A percentile compares a stretch with the other conserved stretches of the same genome.
phyloP scores from a whole-genome alignment of 768 basidiomycete genomes.

The Suillus americanus region DNA sequence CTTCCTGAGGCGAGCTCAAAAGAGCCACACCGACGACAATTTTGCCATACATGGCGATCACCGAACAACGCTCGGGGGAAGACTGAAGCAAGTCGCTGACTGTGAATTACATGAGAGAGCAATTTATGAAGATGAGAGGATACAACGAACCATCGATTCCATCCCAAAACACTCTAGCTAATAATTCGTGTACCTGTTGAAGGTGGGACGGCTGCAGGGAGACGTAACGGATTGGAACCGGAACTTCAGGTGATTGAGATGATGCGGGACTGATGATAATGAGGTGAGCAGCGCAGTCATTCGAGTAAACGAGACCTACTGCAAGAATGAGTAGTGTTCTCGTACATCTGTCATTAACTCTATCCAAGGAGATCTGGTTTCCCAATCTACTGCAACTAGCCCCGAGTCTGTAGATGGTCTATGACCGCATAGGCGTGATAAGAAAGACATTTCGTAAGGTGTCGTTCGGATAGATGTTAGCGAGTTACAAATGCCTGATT shows the following conservation, averaged over 20 bases:
- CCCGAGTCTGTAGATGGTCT: conserved; percentile 24
- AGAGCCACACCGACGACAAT: conserved; percentile 76
- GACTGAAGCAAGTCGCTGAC: conserved; percentile 72
- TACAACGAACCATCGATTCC: conserved; percentile 64
- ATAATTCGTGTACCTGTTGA: conserved; percentile 68
- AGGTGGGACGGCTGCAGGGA: conserved; percentile 60
- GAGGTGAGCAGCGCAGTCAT: conserved; percentile 3
- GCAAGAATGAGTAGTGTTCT: conserved; percentile 58
- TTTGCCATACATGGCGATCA: conserved; percentile 70
- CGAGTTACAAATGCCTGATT: conserved; percentile 43
- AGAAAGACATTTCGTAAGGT: conserved; percentile 63
- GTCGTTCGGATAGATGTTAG: conserved; percentile 61
- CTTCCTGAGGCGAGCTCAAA: conserved; percentile 74
- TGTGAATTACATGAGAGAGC: conserved; percentile 27
- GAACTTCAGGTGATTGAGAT: conserved; percentile 39
- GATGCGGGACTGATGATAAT: conserved; percentile 49
- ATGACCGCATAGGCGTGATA: conserved; percentile 58
- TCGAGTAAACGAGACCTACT: conserved; percentile 43
- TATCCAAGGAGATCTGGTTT: conserved; percentile 71
- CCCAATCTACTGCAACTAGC: conserved; percentile 69
- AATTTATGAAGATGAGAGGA: conserved; percentile 7
- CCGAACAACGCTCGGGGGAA: conserved; percentile 68
- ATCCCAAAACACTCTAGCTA: conserved; percentile 70
- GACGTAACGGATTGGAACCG: conserved; percentile 62
- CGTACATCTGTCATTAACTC: conserved; percentile 70